Percentiles rank a stretch among this genome's conserved stretches.
Conservation (phyloP, 2,329 filamentous ascomycete genomes). For the Paracoccidioides brasiliensis region DNA sequence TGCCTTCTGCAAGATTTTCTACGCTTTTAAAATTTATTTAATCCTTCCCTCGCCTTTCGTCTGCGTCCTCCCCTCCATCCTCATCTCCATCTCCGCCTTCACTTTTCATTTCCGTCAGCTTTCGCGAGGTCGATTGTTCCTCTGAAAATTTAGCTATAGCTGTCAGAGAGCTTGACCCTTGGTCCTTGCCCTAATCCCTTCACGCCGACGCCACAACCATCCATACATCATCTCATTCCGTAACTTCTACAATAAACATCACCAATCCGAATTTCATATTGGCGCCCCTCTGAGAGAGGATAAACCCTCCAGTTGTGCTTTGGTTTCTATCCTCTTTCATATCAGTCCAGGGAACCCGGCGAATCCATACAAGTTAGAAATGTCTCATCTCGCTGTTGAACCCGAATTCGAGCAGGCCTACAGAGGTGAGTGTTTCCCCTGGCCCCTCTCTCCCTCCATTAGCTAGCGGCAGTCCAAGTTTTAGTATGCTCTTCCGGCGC, state of each 20-base stretch:
- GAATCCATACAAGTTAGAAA: conserved; percentile 27
- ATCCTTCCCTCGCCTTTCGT: conserved; percentile 9
- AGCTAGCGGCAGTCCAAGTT: conserved; percentile 1
- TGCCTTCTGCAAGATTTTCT: not conserved
- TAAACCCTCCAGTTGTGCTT: too few species aligned
- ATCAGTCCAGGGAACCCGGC: not conserved
- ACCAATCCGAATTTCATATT: not conserved
- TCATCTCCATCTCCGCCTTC: conserved; percentile 7
- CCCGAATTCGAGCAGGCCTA: conserved; percentile 99
- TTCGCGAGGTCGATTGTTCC: conserved; percentile 1
- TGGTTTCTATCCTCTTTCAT: not conserved
- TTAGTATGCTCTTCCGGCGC: not conserved
- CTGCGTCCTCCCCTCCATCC: conserved; percentile 9
- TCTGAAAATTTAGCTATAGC: not conserved
- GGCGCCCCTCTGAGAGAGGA: not conserved
- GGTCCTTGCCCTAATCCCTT: too few species aligned
- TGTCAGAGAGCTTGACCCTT: too few species aligned
- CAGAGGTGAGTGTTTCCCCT: conserved; percentile 51
- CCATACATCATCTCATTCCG: not conserved
- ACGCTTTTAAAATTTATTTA: not conserved
- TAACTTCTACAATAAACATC: not conserved
- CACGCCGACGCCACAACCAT: not conserved
- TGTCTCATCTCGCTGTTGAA: conserved; percentile 77
- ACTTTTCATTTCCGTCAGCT: conserved; percentile 4
- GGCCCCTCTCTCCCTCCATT: conserved; percentile 1